phyloP scores from a whole-genome alignment of 2,329 filamentous ascomycete species.

The Ophiostoma populinum region DNA sequence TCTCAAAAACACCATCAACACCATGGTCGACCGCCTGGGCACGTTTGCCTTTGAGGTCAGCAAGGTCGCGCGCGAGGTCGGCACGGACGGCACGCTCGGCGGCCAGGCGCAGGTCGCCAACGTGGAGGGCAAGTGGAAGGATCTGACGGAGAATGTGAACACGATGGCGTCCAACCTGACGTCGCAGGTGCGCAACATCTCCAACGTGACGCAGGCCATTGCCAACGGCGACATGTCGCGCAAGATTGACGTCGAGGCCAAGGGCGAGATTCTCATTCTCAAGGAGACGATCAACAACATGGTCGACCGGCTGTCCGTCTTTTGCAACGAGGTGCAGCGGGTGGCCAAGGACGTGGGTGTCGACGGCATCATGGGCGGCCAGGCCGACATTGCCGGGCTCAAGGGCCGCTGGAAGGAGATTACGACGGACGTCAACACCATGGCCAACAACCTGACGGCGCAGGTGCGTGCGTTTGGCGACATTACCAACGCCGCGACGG shows the following conservation, averaged over 20 bases:
- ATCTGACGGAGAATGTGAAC: slow-evolving; percentile 81
- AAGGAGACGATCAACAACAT: slow-evolving; percentile 99
- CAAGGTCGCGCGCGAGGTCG: slow-evolving; percentile 86
- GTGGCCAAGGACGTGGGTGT: slow-evolving; percentile 95
- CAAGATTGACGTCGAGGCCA: slow-evolving; percentile 87
- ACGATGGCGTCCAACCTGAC: slow-evolving; percentile 55
- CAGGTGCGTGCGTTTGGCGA: slow-evolving; percentile 97
- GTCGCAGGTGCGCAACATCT: slow-evolving; percentile 74
- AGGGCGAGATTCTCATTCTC: slow-evolving; percentile 82
- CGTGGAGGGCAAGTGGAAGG: slow-evolving; percentile 95
- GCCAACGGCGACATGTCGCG: slow-evolving; percentile 91
- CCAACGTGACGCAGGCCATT: slow-evolving; percentile 85
- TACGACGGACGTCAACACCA: slow-evolving; percentile 89
- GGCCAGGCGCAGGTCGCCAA: slow-evolving; percentile 89
- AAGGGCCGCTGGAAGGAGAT: slow-evolving; percentile 97
- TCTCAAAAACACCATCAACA: slow-evolving; percentile 95
- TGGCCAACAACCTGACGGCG: slow-evolving; percentile 66
- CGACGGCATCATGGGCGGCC: slow-evolving; percentile 95
- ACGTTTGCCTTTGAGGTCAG: slow-evolving; percentile 95
- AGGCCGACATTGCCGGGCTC: slow-evolving; percentile 84
- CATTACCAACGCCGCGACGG: slow-evolving; percentile 93
- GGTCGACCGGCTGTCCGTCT: slow-evolving; percentile 87
- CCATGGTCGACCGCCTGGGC: slow-evolving; percentile 93
- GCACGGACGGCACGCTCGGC: slow-evolving; percentile 84
- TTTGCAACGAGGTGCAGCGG: slow-evolving; percentile 89